Percentiles rank a stretch among this genome's conserved stretches.
phyloP scores from a whole-genome alignment of 257 asterid genomes.

The Plectranthus barbatus region DNA sequence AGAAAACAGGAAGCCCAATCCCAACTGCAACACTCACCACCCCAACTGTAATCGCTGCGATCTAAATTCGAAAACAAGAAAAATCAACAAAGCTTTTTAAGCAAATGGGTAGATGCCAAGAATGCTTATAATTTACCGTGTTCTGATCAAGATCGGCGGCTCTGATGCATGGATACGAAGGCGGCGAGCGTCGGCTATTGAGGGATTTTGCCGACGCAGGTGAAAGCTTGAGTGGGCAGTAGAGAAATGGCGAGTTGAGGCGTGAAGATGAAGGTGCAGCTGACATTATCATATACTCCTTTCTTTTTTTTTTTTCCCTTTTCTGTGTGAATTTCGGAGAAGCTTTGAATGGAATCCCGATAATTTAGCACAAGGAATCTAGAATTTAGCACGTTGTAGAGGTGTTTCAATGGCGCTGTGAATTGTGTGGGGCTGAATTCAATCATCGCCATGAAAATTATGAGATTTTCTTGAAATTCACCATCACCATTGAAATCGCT shows the following conservation, averaged over 20 bases:
- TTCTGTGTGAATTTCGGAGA: neutral
- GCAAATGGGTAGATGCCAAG: neutral
- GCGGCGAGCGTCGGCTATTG: conserved; percentile 28
- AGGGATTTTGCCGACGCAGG: conserved; percentile 29
- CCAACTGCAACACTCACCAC: no score
- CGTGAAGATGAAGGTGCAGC: conserved; percentile 47
- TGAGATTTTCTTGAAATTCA: neutral
- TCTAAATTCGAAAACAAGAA: no score
- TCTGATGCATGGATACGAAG: conserved; percentile 62
- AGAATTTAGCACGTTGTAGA: conserved; percentile 12
- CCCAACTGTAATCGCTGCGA: no score
- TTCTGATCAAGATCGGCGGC: conserved; percentile 91
- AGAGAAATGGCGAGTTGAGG: conserved; percentile 50
- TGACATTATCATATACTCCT: conserved; percentile 37
- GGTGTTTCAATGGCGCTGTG: conserved; percentile 25
- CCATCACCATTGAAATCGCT: neutral
- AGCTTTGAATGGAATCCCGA: neutral
- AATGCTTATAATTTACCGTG: conserved; percentile 31
- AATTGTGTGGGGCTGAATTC: conserved; percentile 41
- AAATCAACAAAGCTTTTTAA: no score
- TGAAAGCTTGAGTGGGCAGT: conserved; percentile 43
- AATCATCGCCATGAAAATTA: conserved; percentile 24
- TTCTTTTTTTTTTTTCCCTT: no score
- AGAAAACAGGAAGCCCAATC: no score
- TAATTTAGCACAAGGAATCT: neutral